Conservation (phyloP, 2,329 filamentous ascomycete genomes). For the Podosphaera aphanis region DNA sequence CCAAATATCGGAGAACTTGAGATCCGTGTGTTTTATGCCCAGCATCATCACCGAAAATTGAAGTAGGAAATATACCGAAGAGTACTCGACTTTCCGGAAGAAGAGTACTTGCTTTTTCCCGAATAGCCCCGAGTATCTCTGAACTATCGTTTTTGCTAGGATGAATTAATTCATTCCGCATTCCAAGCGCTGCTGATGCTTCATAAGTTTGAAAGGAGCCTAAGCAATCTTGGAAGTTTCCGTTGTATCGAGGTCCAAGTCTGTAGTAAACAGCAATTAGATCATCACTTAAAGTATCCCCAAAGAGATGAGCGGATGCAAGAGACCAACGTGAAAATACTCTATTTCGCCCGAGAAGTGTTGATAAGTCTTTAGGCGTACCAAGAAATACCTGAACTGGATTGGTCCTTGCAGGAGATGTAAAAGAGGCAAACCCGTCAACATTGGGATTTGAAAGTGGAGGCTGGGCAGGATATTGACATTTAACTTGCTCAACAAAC, state of each 20-base stretch:
- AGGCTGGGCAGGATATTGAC: conserved; percentile 62
- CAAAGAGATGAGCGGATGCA: conserved; percentile 71
- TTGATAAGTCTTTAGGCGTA: conserved; percentile 70
- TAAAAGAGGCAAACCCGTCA: conserved; percentile 48
- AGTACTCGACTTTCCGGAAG: conserved; percentile 63
- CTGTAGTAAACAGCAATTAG: conserved; percentile 75
- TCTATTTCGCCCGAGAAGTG: conserved; percentile 46
- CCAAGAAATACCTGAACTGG: conserved; percentile 82
- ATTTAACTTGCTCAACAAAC: conserved; percentile 78
- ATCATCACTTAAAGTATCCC: conserved; percentile 74
- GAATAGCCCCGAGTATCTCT: conserved; percentile 73
- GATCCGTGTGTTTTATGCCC: conserved; percentile 47
- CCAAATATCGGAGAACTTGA: conserved; percentile 53
- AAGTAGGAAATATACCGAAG: conserved; percentile 59
- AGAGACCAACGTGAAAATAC: conserved; percentile 69
- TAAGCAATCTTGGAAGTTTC: conserved; percentile 90
- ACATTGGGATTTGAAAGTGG: conserved; percentile 36
- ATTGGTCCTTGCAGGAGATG: conserved; percentile 36
- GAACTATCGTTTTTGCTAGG: conserved; percentile 76
- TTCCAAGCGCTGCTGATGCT: conserved; percentile 70
- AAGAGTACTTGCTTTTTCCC: conserved; percentile 60
- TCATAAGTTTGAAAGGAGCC: conserved; percentile 92
- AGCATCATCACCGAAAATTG: conserved; percentile 62
- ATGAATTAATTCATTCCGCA: conserved; percentile 77
- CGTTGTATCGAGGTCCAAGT: conserved; percentile 73